These are phyloP conservation scores for Barnettozyma botsteinii DNA, from an alignment of 805 yeast genomes.

Conservation along the genomic window DNA sequence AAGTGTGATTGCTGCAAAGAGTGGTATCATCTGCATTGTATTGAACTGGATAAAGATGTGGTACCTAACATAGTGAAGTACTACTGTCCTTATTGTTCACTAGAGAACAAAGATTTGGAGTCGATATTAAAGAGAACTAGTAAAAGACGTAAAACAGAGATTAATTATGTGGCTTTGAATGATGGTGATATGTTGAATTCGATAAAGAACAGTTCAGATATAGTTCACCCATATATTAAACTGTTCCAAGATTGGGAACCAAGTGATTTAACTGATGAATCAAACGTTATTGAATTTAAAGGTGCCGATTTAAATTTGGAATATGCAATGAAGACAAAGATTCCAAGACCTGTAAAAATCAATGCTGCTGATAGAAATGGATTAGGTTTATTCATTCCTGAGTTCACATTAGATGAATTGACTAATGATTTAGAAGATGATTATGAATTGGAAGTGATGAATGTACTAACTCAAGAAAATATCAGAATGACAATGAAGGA, in stretches of 20 bases:
- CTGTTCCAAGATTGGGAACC: slow-evolving; percentile 21
- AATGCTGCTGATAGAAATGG: slow-evolving; percentile 27
- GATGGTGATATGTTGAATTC: slow-evolving; percentile 48
- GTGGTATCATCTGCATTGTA: slow-evolving; percentile 42
- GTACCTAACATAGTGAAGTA: slow-evolving; percentile 38
- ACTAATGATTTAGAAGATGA: slow-evolving; percentile 58
- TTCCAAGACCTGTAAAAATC: slow-evolving; percentile 42
- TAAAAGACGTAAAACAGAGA: slow-evolving; percentile 44
- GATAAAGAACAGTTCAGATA: slow-evolving; percentile 8
- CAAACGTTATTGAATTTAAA: slow-evolving; percentile 20
- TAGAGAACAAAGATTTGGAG: slow-evolving; percentile 32
- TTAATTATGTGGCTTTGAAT: slow-evolving; percentile 77
- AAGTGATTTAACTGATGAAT: slow-evolving; percentile 5
- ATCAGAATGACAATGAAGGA: slow-evolving; percentile 55
- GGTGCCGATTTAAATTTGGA: slow-evolving; percentile 31
- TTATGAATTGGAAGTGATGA: slow-evolving; percentile 75
- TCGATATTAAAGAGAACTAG: slow-evolving; percentile 47
- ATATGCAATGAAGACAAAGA: slow-evolving; percentile 30
- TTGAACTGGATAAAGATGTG: slow-evolving; percentile 32
- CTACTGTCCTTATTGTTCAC: slow-evolving; percentile 56
- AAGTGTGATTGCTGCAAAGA: slow-evolving; percentile 53
- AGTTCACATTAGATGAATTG: slow-evolving; percentile 50
- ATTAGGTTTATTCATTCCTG: slow-evolving; percentile 53
- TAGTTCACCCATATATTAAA: slow-evolving; percentile 49
- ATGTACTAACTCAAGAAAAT: slow-evolving; percentile 72